These are phyloP conservation scores for Ustilago sp. DNA, from an alignment of 1,284 basidiomycete genomes.

Conservation along the genomic window DNA sequence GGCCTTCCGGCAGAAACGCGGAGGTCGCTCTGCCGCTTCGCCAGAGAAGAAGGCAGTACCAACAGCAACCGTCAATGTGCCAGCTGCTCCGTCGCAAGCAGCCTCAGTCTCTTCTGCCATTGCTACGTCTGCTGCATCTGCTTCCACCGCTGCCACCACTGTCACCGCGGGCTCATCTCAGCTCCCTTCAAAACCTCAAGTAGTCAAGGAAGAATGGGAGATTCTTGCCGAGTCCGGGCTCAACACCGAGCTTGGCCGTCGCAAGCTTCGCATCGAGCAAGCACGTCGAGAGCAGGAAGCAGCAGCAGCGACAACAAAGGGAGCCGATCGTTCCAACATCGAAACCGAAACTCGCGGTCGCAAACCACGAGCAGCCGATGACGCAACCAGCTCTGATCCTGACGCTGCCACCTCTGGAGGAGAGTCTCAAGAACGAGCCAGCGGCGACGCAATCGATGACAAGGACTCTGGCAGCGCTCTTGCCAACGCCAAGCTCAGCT, in stretches of 20 bases:
- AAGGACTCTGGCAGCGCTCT: slow-evolving; percentile 62
- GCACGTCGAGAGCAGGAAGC: slow-evolving; percentile 40
- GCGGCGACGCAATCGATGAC: slow-evolving; percentile 45
- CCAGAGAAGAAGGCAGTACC: slow-evolving; percentile 31
- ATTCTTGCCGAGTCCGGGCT: slow-evolving; percentile 55
- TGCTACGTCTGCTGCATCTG: neutral
- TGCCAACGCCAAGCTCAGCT: slow-evolving; percentile 65
- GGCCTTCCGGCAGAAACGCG: slow-evolving; percentile 55
- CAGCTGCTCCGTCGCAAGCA: neutral
- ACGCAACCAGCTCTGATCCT: slow-evolving; percentile 25
- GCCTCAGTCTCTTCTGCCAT: neutral
- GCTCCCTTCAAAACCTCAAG: slow-evolving; percentile 39
- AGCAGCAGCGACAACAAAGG: slow-evolving; percentile 30
- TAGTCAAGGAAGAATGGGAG: slow-evolving; percentile 57
- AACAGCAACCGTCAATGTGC: neutral
- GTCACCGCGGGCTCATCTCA: slow-evolving; percentile 20
- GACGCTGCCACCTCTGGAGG: slow-evolving; percentile 20
- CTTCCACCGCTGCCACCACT: neutral
- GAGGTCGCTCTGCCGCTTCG: slow-evolving; percentile 39
- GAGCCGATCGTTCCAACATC: slow-evolving; percentile 3
- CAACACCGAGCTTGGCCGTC: slow-evolving; percentile 54
- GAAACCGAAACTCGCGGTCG: slow-evolving; percentile 30
- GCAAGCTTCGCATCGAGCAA: slow-evolving; percentile 51
- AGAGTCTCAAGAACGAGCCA: slow-evolving; percentile 35
- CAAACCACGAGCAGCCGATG: slow-evolving; percentile 28